A percentile compares a stretch with the other conserved stretches of the same genome.
phyloP scores from a whole-genome alignment of 768 basidiomycete species.

The Calocybe cyanea region DNA sequence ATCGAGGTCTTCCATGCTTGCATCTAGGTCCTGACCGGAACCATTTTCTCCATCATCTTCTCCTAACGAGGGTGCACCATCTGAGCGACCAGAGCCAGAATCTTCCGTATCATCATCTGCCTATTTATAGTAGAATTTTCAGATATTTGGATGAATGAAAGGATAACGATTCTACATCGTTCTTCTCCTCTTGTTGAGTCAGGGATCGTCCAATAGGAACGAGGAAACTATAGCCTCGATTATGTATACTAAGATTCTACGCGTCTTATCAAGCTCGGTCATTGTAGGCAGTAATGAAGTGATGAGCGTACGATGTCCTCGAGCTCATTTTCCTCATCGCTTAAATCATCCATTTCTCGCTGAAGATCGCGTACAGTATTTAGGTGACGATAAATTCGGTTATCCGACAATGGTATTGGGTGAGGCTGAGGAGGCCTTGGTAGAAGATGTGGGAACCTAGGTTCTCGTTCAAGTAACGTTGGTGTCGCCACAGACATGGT shows the following conservation, averaged over 20 bases:
- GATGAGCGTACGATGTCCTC: constrained; percentile 55
- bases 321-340: constrained; percentile 80
- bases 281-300: not conserved
- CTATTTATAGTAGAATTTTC: constrained; percentile 16
- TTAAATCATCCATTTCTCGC: constrained; percentile 78
- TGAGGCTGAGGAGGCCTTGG: constrained; percentile 65
- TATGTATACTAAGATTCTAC: constrained; percentile 58
- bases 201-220: constrained; percentile 71
- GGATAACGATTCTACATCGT: constrained; percentile 62
- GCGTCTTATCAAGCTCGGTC: constrained; percentile 6
- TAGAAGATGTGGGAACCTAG: constrained; percentile 59
- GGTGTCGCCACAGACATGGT: constrained; percentile 55
- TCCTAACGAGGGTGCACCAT: constrained; percentile 35
- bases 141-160: no score
- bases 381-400: constrained; percentile 52
- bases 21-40: constrained; percentile 53
- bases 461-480: constrained; percentile 68
- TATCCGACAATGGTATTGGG: constrained; percentile 53
- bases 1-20: constrained; percentile 58
- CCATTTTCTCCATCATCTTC: constrained; percentile 51
- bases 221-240: constrained; percentile 62
- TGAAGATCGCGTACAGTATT: constrained; percentile 64
- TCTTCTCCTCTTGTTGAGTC: constrained; percentile 81
- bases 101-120: constrained; percentile 51
- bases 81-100: constrained; percentile 38